These are phyloP conservation scores for Xerocomus brunneocitrinus DNA, from an alignment of 768 basidiomycete species.

Conservation along the genomic window DNA sequence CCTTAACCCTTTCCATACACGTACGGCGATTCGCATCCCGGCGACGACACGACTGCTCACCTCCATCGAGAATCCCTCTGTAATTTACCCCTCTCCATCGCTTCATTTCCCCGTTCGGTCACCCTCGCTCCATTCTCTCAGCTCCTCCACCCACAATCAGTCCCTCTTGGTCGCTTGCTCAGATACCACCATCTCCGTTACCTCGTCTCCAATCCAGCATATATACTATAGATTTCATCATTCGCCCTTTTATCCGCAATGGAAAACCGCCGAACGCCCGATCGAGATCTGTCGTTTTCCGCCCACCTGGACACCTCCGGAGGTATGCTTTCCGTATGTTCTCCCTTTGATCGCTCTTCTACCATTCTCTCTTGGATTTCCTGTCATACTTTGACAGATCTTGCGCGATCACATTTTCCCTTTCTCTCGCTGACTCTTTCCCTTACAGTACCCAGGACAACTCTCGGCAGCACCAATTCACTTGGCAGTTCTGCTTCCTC, in stretches of 20 bases:
- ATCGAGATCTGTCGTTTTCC: constrained; percentile 11
- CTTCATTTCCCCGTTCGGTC: constrained; percentile 2
- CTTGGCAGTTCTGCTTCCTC: neutral
- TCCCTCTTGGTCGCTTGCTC: neutral
- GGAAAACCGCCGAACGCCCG: constrained; percentile 18
- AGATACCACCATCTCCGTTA: neutral
- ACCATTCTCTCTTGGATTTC: constrained; percentile 5
- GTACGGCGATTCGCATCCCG: constrained; percentile 8
- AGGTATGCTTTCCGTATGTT: constrained; percentile 23
- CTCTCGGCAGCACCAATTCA: neutral
- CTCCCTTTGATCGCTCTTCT: constrained; percentile 9
- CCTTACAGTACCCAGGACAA: constrained; percentile 8
- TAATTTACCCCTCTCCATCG: neutral
- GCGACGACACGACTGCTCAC: neutral
- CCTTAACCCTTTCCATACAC: constrained; percentile 1
- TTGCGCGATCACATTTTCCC: constrained; percentile 7
- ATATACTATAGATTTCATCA: neutral
- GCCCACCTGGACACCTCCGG: constrained; percentile 17
- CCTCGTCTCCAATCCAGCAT: neutral
- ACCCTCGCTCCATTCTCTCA: neutral
- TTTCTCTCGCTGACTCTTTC: constrained; percentile 5
- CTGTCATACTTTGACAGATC: constrained; percentile 11
- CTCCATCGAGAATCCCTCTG: constrained; percentile 13
- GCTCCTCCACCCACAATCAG: neutral
- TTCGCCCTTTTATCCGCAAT: constrained; percentile 17